Evolutionary conservation across 768 basidiomycete genomes (phyloP), one percentile per base, ranked within the genome.

Genomic region (Boletus bicolor): DNA sequence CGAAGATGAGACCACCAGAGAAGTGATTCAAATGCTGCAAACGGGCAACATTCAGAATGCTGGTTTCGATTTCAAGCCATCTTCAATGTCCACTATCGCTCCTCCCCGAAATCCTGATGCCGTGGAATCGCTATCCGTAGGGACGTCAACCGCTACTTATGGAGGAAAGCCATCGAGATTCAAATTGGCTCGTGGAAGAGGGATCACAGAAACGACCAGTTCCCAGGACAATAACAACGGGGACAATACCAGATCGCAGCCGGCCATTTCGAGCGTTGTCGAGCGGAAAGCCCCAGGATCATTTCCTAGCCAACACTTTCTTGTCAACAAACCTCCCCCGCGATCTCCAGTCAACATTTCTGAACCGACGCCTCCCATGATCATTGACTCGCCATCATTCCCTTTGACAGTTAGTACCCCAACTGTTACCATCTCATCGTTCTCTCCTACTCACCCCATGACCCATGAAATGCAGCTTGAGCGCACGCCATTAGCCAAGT

Each of bases 41-140:
- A 77, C 76, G 58, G 82, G 82, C 24, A 73, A 77, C 51, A 66
- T 84, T 15, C 78, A 80, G 51, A 85, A 86, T 60, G 62, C 77
- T 24, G 84, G 84, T 21, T 79, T 81, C 7, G 69, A 78, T 56
- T 74, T 75, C 12, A 62, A 49, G 9, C 39, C 57, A 44, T 42
- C 57, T 8, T 37, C 58, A 38, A 28, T 39, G 48, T 45, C 60
- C 30, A 38, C 24, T 34, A 6, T 35, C 21, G 4, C 36, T 24
- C 10, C 47, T 47, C 53, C 42, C 11, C 12, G 10, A 21, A n/a
- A 28, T 21, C 11, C 42, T 24, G 47, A 49, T 21, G 17, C 12
- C 2, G n/a, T 34, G 15, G 50, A 51, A 32, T 38, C 53, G 7
- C 17, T 53, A 45, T 41, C 28, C 7, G 30, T 9, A 37, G 44